Evolutionary conservation across 2,329 filamentous ascomycete genomes (phyloP), one percentile per base, ranked within the genome.

Genomic region (Penicillium italicum): DNA sequence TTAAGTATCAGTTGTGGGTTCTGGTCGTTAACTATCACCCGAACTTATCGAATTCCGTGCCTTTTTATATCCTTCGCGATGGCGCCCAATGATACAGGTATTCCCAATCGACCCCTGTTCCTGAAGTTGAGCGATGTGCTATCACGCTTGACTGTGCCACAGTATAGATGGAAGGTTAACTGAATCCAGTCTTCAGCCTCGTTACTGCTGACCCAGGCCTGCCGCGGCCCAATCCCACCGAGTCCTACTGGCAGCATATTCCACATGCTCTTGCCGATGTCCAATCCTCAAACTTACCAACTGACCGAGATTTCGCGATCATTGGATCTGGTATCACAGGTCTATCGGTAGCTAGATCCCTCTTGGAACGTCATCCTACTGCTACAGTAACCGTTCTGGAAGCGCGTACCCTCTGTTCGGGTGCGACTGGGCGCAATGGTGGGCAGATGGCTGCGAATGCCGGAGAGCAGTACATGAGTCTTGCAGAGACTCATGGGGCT

Each of bases 281-380:
- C 0, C 66, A 66, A 52, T 73, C 71, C 5, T n/a, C 61, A 16
- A 36, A 42, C 9, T 59, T 74, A 10, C 67, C 67, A 16, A 42
- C 57, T 10, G 57, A 62, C 18, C 61, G 62, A 11, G 67, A 73
- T 47, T 56, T 69, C 40, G 68, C 62, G 8, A 64, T 75, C 30
- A 71, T 74, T 41, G 72, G 72, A 24, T 74, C 72, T 5, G 72
- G 72, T 1, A 72, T 74, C 46, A 70, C 71, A 0, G 69, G 70
- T 2, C 65, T 72, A 1, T 66, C 70, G 2, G 69, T 70, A 0
- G 64, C 69, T 1, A 66, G 68, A 43, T 67, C 69, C 31, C 56
- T 75, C 1, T 58, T 74, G 5, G 62, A 69, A 22, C 36, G 53
- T 1, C 60, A 69, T 24, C 62, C 64, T 0, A 52, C 59, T 11